These are phyloP conservation scores for Phoma sp. DNA, from an alignment of 2,329 filamentous ascomycete species.

Conservation along the genomic window DNA sequence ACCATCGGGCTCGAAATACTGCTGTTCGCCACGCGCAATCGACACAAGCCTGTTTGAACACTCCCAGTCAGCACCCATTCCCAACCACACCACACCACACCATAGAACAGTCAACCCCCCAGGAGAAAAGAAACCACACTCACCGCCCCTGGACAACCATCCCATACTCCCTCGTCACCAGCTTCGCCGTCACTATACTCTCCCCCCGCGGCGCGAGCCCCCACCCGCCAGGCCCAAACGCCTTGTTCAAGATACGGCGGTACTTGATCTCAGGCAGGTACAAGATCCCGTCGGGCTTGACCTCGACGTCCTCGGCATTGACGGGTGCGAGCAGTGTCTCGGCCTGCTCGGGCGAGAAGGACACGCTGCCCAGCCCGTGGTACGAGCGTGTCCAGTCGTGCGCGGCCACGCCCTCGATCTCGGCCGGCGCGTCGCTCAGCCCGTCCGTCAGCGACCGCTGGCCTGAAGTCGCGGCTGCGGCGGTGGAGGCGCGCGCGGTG, in stretches of 20 bases:
- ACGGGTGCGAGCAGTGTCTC: conserved; percentile 72
- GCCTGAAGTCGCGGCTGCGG: conserved; percentile 31
- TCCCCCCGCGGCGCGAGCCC: conserved; percentile 88
- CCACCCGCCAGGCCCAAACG: conserved; percentile 96
- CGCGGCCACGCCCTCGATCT: conserved; percentile 57
- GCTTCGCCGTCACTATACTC: conserved; percentile 79
- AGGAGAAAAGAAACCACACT: conserved; percentile 30
- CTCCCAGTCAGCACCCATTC: background rate
- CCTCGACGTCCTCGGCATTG: conserved; percentile 79
- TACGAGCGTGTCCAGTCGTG: conserved; percentile 86
- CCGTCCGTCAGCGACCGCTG: conserved; percentile 56
- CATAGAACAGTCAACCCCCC: too few relatives aligned
- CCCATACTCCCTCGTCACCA: conserved; percentile 89
- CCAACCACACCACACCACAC: too few relatives aligned
- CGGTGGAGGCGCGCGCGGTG: conserved; percentile 37
- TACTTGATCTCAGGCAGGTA: conserved; percentile 99
- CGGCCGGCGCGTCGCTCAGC: conserved; percentile 56
- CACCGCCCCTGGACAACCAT: conserved; percentile 87
- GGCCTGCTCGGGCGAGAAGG: conserved; percentile 74
- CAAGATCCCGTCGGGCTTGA: conserved; percentile 96
- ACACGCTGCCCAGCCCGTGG: conserved; percentile 73
- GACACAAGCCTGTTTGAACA: conserved; percentile 73
- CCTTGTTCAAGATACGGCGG: conserved; percentile 82
- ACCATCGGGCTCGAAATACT: conserved; percentile 87
- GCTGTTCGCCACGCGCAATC: conserved; percentile 91